Evolutionary conservation across 164 flowering plant genomes (phyloP).

Genomic region (Taxillus chinensis): DNA sequence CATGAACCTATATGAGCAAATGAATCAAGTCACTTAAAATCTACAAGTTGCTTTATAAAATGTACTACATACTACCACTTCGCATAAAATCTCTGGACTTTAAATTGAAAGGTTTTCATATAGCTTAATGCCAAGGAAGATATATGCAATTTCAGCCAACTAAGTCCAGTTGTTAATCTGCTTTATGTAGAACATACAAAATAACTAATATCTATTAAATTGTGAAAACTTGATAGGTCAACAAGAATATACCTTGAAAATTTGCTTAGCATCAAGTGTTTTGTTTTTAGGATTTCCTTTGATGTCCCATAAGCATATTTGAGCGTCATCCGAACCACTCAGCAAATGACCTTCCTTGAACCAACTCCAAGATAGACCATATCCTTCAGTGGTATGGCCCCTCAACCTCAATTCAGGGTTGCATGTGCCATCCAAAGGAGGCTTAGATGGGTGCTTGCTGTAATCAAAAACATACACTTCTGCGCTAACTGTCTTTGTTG

Average conservation of each 20-base stretch:
- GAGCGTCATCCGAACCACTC: constrained; percentile 98
- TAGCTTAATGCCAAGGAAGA: too few relatives aligned
- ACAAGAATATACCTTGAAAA: constrained; percentile 50
- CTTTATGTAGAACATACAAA: too few relatives aligned
- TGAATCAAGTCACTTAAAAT: not conserved
- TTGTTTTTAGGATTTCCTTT: constrained; percentile 80
- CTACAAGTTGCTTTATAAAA: too few relatives aligned
- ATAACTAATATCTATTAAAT: too few relatives aligned
- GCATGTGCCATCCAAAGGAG: constrained; percentile 77
- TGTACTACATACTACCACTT: too few relatives aligned
- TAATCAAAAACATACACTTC: constrained; percentile 93
- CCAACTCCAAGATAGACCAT: constrained; percentile 92
- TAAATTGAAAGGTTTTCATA: too few relatives aligned
- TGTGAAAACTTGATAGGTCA: too few relatives aligned
- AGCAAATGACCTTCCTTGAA: constrained; percentile 81
- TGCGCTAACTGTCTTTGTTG: constrained; percentile 89
- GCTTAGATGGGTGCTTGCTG: constrained; percentile 87
- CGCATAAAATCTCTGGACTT: too few relatives aligned
- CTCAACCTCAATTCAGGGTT: constrained; percentile 84
- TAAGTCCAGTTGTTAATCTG: too few relatives aligned
- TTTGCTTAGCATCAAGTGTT: constrained; percentile 82
- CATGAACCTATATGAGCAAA: constrained; percentile 58
- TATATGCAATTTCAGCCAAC: too few relatives aligned
- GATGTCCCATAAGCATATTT: constrained; percentile 93
- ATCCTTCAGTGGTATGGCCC: constrained; percentile 92